Base-by-base conservation (phyloP, 164 flowering plant species). In the Cinnamomum micranthum region DNA sequence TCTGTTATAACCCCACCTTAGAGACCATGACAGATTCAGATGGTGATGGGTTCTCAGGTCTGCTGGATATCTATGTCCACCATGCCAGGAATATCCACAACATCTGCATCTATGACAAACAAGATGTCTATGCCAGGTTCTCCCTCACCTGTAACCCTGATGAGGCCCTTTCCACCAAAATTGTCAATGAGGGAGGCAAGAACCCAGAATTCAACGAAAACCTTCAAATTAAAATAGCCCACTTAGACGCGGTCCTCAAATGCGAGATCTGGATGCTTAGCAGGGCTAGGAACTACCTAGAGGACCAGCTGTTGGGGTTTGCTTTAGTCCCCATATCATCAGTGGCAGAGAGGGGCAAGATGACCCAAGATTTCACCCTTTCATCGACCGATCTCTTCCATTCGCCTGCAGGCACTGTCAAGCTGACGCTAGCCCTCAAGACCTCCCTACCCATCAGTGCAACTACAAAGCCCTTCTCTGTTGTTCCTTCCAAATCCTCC, bases 241-340 rank as follows among this genome's bases (percentile, higher is more conserved):
- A 88, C 51, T 25, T 77, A 0, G 96, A 92, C 58, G 80, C 95
- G 0, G 87, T 87, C 41, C 88, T 95, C 64, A 95, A 90, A 85
- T 95, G 98, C 71, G 99, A 95, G 84, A 87, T 95, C 41, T 95
- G 98, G 97, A 93, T 95, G 99, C 84, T 88, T 4, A 95, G 99
- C 76, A 77, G 98, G 76, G 93, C 84, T 4, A 88, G 88, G 73
- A 87, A 85, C 71, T 86, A 52, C 72, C 65, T 95, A 83, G 98
- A 95, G 75, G 99, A 95, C 83, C 99, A 95, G 82, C 86, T 95
- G 2, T 70, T 95, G 65, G 99, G 99, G 6, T 92, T 95, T 70
- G 85, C 91, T 60, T 71, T 93, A 64, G 92, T 95, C n/a, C 97
- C 95, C 0, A 65, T 92, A 60, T 86, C 91, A 9, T 74, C 80